Evolutionary conservation across 441 rosid genomes (phyloP).

Genomic region (Gossypium trilobum): DNA sequence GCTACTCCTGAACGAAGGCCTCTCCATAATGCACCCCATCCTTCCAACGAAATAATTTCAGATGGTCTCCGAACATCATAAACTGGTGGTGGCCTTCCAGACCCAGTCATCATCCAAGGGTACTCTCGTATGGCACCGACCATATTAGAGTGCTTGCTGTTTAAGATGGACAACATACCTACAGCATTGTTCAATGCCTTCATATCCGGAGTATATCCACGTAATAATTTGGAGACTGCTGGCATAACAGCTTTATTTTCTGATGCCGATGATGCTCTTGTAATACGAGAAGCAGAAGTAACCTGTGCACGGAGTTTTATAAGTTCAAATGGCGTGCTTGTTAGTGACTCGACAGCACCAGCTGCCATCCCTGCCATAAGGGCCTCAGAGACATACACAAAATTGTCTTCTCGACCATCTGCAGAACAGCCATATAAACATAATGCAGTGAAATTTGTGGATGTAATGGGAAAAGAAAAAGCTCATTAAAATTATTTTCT

Average conservation of each 20-base stretch:
- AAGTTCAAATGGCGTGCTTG: constrained; percentile 74
- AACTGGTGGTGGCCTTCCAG: constrained; percentile 74
- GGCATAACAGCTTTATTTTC: constrained; percentile 38
- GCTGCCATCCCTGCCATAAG: constrained; percentile 66
- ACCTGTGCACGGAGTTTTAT: constrained; percentile 73
- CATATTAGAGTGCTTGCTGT: constrained; percentile 58
- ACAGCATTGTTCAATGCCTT: constrained; percentile 50
- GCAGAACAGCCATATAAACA: constrained; percentile 4
- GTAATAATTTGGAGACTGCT: constrained; percentile 35
- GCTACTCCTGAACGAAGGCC: constrained; percentile 62
- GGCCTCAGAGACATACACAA: constrained; percentile 61
- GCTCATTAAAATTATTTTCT: background rate
- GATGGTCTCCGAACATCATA: constrained; percentile 53
- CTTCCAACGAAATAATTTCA: constrained; percentile 67
- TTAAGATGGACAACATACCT: constrained; percentile 60
- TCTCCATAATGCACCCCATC: constrained; percentile 66
- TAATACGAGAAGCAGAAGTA: constrained; percentile 49
- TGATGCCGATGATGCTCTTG: constrained; percentile 23
- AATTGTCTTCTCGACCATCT: constrained; percentile 75
- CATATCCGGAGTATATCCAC: constrained; percentile 53
- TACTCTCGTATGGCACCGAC: constrained; percentile 51
- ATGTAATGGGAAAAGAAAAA: background rate
- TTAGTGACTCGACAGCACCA: constrained; percentile 63
- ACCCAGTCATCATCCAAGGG: constrained; percentile 95
- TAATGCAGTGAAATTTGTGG: background rate